phyloP scores from a whole-genome alignment of 371 early-diverging fungal species.

The Dichotomocladium elegans region DNA sequence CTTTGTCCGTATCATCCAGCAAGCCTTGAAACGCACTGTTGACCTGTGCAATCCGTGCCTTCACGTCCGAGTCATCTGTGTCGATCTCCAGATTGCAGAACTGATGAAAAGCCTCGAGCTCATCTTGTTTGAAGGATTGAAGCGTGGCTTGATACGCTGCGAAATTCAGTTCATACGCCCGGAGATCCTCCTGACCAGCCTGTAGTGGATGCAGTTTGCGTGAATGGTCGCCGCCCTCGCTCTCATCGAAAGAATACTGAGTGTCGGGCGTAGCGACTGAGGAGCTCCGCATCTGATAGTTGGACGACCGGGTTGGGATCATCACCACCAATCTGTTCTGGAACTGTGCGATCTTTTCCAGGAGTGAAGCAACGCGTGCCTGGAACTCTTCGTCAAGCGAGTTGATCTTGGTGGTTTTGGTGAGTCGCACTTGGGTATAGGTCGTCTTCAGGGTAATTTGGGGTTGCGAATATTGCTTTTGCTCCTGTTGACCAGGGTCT shows the following conservation, averaged over 20 bases:
- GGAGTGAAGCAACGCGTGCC: slow-evolving; percentile 12
- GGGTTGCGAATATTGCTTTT: neutral
- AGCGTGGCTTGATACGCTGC: slow-evolving; percentile 29
- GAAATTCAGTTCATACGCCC: slow-evolving; percentile 28
- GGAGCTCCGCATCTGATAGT: slow-evolving; percentile 4
- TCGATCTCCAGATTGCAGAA: no score
- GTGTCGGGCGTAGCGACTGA: slow-evolving; percentile 3
- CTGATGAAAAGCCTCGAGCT: slow-evolving; percentile 8
- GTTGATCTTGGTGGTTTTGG: slow-evolving; percentile 23
- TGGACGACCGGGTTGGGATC: slow-evolving; percentile 30
- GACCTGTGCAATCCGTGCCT: slow-evolving; percentile 10
- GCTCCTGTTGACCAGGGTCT: slow-evolving; percentile 4
- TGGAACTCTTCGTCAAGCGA: slow-evolving; percentile 27
- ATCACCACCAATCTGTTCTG: slow-evolving; percentile 28
- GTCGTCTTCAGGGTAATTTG: slow-evolving; percentile 27
- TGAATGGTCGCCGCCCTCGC: neutral
- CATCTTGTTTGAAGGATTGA: slow-evolving; percentile 23
- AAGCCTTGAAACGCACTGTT: slow-evolving; percentile 12
- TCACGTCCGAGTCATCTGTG: slow-evolving; percentile 16
- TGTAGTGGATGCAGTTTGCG: slow-evolving; percentile 34
- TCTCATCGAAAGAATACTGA: slow-evolving; percentile 1
- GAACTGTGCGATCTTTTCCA: slow-evolving; percentile 27
- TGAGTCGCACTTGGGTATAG: slow-evolving; percentile 28
- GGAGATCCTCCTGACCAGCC: slow-evolving; percentile 35
- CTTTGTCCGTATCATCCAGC: slow-evolving; percentile 18